These are phyloP conservation scores for Komagataella mondaviorum DNA, from an alignment of 805 yeast species.

Conservation along the genomic window DNA sequence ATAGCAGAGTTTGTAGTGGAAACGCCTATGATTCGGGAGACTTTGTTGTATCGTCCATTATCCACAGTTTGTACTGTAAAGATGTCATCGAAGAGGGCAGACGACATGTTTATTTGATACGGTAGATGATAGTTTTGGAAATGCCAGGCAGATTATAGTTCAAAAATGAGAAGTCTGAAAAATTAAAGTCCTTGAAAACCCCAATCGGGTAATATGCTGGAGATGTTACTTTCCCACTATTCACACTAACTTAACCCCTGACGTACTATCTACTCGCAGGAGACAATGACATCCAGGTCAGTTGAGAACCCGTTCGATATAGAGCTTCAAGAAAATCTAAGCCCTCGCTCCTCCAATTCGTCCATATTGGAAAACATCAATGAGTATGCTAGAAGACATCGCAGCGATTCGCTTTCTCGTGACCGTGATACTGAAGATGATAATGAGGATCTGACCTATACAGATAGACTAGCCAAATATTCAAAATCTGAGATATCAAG, in stretches of 20 bases:
- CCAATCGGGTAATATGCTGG: background rate
- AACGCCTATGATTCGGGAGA: slow-evolving; percentile 75
- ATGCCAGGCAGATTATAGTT: background rate
- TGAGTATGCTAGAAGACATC: slow-evolving; percentile 5
- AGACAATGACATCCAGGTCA: background rate
- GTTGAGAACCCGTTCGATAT: slow-evolving; percentile 1
- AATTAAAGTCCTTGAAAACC: background rate
- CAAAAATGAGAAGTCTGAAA: slow-evolving; percentile 1
- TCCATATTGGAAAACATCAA: slow-evolving; percentile 18
- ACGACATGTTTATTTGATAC: slow-evolving; percentile 27
- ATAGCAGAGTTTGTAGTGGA: slow-evolving; percentile 75
- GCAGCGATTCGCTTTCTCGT: background rate
- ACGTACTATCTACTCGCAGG: background rate
- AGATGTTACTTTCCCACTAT: background rate
- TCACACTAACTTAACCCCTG: background rate
- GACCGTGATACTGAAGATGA: slow-evolving; percentile 11
- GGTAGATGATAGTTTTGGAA: background rate
- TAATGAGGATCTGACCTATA: slow-evolving; percentile 18
- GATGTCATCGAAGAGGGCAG: slow-evolving; percentile 85
- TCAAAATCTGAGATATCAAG: background rate
- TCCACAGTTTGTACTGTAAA: slow-evolving; percentile 79
- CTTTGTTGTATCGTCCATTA: slow-evolving; percentile 83
- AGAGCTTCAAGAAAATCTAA: slow-evolving; percentile 2
- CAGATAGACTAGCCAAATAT: slow-evolving; percentile 5
- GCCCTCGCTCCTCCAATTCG: slow-evolving; percentile 10